phyloP scores from a whole-genome alignment of 139 green algal genomes.

The Micromonas commoda region DNA sequence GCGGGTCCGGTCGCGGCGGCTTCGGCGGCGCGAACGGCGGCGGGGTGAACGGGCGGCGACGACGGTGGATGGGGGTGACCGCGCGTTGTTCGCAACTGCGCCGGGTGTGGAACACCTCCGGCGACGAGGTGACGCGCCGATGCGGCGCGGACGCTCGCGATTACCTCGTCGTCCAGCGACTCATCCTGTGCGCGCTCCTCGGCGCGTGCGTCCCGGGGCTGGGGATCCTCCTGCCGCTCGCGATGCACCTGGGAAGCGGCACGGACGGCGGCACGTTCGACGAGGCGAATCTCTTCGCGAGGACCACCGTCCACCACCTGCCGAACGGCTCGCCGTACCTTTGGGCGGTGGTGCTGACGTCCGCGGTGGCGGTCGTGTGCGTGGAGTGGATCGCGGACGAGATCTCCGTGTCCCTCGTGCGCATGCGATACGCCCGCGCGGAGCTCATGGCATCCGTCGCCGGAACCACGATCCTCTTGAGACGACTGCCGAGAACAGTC shows the following conservation, averaged over 20 bases:
- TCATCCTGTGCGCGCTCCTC: neutral
- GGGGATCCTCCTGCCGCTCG: neutral
- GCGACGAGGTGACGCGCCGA: neutral
- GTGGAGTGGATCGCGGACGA: neutral
- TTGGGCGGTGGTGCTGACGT: neutral
- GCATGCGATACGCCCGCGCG: neutral
- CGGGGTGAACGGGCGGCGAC: too few relatives aligned
- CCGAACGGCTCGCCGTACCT: neutral
- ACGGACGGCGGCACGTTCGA: neutral
- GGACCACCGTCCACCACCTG: neutral
- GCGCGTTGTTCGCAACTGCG: too few relatives aligned
- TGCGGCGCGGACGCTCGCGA: neutral
- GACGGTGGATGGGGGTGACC: too few relatives aligned
- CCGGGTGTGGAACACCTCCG: neutral
- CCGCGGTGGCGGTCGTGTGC: neutral
- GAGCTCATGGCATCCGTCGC: neutral
- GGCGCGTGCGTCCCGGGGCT: neutral
- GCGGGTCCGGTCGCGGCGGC: neutral
- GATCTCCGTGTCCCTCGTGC: neutral
- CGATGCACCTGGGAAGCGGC: too few relatives aligned
- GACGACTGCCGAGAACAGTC: neutral
- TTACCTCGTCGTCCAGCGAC: neutral
- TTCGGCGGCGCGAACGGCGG: too few relatives aligned
- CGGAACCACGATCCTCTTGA: neutral
- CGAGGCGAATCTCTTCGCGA: neutral